Base-by-base conservation (phyloP, 257 asterid species). In the Perilla frutescens region DNA sequence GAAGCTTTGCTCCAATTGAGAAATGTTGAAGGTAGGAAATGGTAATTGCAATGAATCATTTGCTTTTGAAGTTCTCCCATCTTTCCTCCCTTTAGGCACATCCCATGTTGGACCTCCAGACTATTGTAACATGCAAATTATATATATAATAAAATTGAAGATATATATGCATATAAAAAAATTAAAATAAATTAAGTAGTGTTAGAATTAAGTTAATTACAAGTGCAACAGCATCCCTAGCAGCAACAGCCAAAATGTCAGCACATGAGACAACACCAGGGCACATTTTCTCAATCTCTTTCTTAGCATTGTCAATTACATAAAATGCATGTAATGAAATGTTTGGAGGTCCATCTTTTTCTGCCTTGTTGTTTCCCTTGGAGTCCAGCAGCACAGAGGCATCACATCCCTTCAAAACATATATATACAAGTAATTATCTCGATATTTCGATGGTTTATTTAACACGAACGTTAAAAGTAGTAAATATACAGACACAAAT, bases 191-290 rank as follows among this genome's bases (percentile, higher is more conserved):
- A 94, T 61, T 4, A 57, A 57, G 14, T 10, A 32, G 65, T 5
- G 3, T 4, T 6, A 8, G 36, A 32, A 44, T 26, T 9, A 20
- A 20, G 2, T 7, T 6, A 66, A 87, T 83, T 78, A 92, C 98
- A 8, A 92, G 90, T 41, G 84, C 81, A 75, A 90, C 96, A 4
- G 84, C 92, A 75, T 92, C 96, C 58, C 96, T 85, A 4, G 96
- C 96, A 60, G 96, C 98, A 54, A 90, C 72, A 66, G 96, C 96
- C 55, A 92, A 65, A 40, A 88, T 84, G 82, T 90, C 98, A 57
- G 94, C 97, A 68, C 97, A 91, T 40, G 97, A 91, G 50, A 91
- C 92, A 7, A 91, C 85, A 14, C 93, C 89, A 26, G 97, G 96
- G 40, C 97, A 91, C 60, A 66, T 51, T 5, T 80, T 75, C 56